Evolutionary conservation across 1,284 basidiomycete species (phyloP).

Genomic region (Papiliotrema flavescens): DNA sequence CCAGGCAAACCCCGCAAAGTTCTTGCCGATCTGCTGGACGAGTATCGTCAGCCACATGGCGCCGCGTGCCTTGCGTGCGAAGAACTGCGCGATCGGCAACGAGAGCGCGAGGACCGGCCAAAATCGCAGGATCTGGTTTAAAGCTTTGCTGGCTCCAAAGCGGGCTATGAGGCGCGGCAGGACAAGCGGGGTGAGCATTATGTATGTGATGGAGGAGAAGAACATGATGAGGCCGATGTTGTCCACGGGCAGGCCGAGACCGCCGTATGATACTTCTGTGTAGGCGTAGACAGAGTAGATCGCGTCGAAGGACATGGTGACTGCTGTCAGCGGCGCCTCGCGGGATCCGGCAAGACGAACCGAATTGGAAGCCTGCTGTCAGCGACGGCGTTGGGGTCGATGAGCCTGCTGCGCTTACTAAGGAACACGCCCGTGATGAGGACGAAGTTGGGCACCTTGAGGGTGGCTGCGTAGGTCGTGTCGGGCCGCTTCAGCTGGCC

Average conservation of each 20-base stretch:
- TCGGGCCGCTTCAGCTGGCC: neutral
- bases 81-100: conserved; percentile 15
- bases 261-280: conserved; percentile 14
- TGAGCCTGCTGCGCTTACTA: neutral
- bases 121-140: conserved; percentile 5
- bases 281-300: conserved; percentile 24
- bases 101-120: conserved; percentile 14
- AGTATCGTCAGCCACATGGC: conserved; percentile 15
- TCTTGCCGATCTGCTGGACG: conserved; percentile 2
- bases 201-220: conserved; percentile 9
- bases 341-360: neutral
- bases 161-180: conserved; percentile 12
- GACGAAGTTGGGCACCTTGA: neutral
- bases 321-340: neutral
- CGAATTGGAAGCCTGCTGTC: neutral
- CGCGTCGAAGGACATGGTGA: conserved; percentile 19
- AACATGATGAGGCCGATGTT: conserved; percentile 18
- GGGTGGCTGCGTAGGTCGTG: neutral
- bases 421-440: neutral
- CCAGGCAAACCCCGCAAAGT: conserved; percentile 14
- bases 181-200: conserved; percentile 15
- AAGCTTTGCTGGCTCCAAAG: conserved; percentile 6
- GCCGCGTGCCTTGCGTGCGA: conserved; percentile 9
- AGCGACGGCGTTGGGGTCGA: neutral
- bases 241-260: conserved; percentile 21